Evolutionary conservation across 179 eudicot species (phyloP).

Genomic region (Silene vulgaris): DNA sequence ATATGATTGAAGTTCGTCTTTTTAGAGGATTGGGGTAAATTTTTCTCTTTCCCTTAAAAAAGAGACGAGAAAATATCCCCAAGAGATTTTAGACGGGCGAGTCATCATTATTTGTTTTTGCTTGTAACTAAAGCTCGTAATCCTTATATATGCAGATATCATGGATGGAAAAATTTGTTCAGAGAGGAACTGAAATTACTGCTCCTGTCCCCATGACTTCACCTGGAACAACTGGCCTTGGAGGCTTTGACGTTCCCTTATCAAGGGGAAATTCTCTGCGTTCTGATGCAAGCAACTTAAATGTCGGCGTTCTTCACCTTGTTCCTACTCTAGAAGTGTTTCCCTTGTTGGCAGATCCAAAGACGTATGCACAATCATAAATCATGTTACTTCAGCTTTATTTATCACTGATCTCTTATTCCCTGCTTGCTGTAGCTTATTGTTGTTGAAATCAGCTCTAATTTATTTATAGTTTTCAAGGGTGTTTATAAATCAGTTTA

Average conservation of each 20-base stretch:
- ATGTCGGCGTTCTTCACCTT: constrained; percentile 97
- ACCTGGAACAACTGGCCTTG: constrained; percentile 87
- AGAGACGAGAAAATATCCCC: background rate
- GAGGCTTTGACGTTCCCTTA: constrained; percentile 94
- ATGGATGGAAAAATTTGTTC: constrained; percentile 99
- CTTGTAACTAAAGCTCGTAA: constrained; percentile 21
- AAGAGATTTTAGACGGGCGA: background rate
- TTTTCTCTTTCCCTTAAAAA: background rate
- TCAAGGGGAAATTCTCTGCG: constrained; percentile 80
- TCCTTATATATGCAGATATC: constrained; percentile 61
- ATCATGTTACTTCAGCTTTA: constrained; percentile 7
- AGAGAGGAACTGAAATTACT: constrained; percentile 80
- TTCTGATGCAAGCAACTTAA: constrained; percentile 84
- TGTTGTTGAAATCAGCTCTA: background rate
- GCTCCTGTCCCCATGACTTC: constrained; percentile 90
- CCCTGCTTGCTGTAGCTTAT: background rate
- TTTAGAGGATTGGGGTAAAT: background rate
- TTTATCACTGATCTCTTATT: constrained; percentile 5
- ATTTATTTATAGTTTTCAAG: background rate
- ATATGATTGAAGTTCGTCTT: background rate
- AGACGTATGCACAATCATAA: constrained; percentile 49
- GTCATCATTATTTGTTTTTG: background rate
- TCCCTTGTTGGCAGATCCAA: constrained; percentile 73
- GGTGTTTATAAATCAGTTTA: constrained; percentile 9
- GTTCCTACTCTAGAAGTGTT: constrained; percentile 92